Conservation (phyloP, 768 basidiomycete genomes). For the Panus rudis region DNA sequence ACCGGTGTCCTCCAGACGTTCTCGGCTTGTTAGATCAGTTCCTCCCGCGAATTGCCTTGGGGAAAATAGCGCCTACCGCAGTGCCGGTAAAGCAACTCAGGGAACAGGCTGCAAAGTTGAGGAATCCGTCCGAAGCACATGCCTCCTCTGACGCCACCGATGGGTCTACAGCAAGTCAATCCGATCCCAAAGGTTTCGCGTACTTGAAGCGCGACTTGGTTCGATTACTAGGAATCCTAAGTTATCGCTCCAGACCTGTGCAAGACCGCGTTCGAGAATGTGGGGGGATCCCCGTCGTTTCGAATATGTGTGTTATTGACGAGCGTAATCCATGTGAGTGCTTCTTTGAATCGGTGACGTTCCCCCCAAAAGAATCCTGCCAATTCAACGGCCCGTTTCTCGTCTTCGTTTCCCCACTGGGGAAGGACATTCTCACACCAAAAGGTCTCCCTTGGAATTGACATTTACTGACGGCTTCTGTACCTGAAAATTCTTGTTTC, state of each 20-base stretch:
- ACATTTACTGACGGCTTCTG: no score
- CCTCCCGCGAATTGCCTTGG: slow-evolving; percentile 79
- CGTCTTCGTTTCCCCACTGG: neutral
- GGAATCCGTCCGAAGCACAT: neutral
- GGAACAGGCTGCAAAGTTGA: neutral
- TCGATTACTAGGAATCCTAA: slow-evolving; percentile 76
- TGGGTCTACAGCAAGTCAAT: neutral
- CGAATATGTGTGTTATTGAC: slow-evolving; percentile 87
- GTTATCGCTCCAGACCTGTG: slow-evolving; percentile 52
- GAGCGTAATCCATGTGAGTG: slow-evolving; percentile 88
- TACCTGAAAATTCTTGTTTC: slow-evolving; percentile 4
- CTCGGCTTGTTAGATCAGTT: slow-evolving; percentile 73
- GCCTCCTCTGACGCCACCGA: neutral
- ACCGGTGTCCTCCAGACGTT: slow-evolving; percentile 47
- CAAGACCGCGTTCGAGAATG: slow-evolving; percentile 69
- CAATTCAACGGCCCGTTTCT: neutral
- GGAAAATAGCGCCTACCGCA: slow-evolving; percentile 41
- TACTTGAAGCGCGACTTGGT: slow-evolving; percentile 88
- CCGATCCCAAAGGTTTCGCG: slow-evolving; percentile 55
- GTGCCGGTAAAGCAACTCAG: slow-evolving; percentile 3
- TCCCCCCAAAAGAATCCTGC: neutral
- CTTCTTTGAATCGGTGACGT: neutral
- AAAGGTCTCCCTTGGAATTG: no score
- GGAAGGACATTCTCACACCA: no score
- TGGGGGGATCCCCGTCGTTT: slow-evolving; percentile 73